Conservation (phyloP, 192 early-diverging fungal species). For the Geosiphon pyriformis region DNA sequence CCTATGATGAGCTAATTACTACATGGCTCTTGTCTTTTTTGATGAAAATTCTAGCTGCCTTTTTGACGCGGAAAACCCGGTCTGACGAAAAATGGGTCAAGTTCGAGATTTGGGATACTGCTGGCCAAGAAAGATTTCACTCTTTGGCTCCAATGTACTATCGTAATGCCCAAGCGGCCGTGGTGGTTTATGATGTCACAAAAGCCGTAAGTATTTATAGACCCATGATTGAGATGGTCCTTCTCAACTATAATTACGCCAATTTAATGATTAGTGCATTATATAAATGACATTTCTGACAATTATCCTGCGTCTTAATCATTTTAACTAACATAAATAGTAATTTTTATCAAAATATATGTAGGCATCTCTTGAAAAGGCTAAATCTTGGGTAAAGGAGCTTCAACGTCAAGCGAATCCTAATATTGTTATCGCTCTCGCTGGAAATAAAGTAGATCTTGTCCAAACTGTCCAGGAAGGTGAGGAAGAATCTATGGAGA, state of each 20-base stretch:
- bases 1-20: too few relatives aligned
- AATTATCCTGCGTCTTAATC: too few relatives aligned
- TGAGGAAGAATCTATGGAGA: conserved; percentile 34
- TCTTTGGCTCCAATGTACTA: conserved; percentile 98
- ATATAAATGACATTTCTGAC: too few relatives aligned
- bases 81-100: conserved; percentile 80
- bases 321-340: too few relatives aligned
- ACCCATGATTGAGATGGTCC: too few relatives aligned
- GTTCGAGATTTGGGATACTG: conserved; percentile 90
- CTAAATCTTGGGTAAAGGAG: conserved; percentile 94
- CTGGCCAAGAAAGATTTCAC: conserved; percentile 97
- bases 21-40: too few relatives aligned
- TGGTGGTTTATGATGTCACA: conserved; percentile 97
- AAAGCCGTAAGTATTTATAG: conserved; percentile 52
- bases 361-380: conserved; percentile 83
- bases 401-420: conserved; percentile 94
- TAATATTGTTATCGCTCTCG: conserved; percentile 92
- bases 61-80: conserved; percentile 89
- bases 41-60: conserved; percentile 75
- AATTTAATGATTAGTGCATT: too few relatives aligned
- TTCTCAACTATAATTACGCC: too few relatives aligned
- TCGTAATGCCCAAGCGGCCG: conserved; percentile 93
- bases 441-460: conserved; percentile 95
- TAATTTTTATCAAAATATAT: too few relatives aligned
- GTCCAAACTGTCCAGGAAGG: conserved; percentile 41